Evolutionary conservation across 345 rosid species (phyloP), one percentile per base, ranked within the genome.

Genomic region (Aquilaria sinensis): DNA sequence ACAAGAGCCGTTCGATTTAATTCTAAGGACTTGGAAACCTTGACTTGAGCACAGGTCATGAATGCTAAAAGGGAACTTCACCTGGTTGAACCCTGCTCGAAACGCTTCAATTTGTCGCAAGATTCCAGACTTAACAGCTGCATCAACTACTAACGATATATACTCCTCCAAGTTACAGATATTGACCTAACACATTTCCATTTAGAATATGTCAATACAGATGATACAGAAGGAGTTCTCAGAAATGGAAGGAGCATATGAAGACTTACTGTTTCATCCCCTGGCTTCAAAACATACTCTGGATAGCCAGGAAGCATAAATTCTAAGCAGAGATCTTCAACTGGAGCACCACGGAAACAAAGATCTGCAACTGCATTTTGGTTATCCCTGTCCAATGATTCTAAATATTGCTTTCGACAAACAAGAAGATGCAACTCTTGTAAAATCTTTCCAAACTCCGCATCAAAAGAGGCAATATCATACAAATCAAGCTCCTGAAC

Each of bases 241-340:
- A 3, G 29, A 11, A 30, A 43, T 14, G 16, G 6, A 41, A 31
- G 51, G 47, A 56, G 59, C 58, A 29, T 56, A 53, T 15, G 53
- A 37, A 55, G 37, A 52, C 49, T 30, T 87, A 95, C 99, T 66
- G 67, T 82, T 74, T 80, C 96, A 74, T 89, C 94, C 69, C 90
- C 98, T n/a, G 77, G 71, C 75, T 80, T 91, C 78, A 95, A 56
- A 61, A 73, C 75, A 74, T 81, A 95, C 56, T 91, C 96, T 14
- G 98, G 97, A 76, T 87, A 89, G 46, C 99, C 98, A 60, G 98
- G 99, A 66, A 95, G 86, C 9, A 96, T 83, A 74, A 95, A 95
- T 72, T 89, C 97, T 67, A 95, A 77, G 84, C 74, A 87, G 67
- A 95, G 97, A 65, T 87, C 98, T 74, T 91, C 94, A 56, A 95